Base-by-base conservation (phyloP, 2,329 filamentous ascomycete genomes). In the Neospermospora avenae region DNA sequence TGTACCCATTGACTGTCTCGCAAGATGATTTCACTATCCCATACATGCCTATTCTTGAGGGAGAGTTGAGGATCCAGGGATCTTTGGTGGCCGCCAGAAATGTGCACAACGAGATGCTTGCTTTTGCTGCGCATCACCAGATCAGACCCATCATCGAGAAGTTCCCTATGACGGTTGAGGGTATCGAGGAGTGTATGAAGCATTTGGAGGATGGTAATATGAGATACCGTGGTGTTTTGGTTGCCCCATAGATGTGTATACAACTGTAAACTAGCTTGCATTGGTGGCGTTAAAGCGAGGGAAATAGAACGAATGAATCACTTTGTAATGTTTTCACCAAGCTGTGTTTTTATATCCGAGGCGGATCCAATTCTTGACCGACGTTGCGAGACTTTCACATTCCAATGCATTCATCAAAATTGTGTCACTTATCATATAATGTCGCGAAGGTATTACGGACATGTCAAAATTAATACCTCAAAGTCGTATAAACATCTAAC, bases 1-100 rank as follows among this genome's bases (percentile, higher is more conserved):
- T 89, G 65, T 81, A 88, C 62, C 85, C 88, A 71, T 79, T 91
- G 49, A 87, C 86, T 16, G 82, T 83, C 2, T 85, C 86, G 0
- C 84, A 88, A 7, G 67, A 64, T 14, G 65, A 72, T 49, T 52
- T 72, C 28, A 64, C 48, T 14, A 69, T 73, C 20, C 71, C 71
- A 10, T 70, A 71, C 28, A 66, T 69, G 65, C 66, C 65, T 2
- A 58, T 73, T 25, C n/a, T 72, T 42, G 37, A 42, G 28, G 45
- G 53, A 0, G 69, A 71, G 58, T 54, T 72, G 54, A 68, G 56
- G 45, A 64, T 73, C 28, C 66, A 71, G 45, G 71, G 71, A 13
- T 62, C 57, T 37, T 24, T 72, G 14, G 69, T 72, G 8, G 70
- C 69, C 7, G 62, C 69, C 0, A 60, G 69, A 80, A 83, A 3